Evolutionary conservation across 176 grass and related monocot genomes (phyloP), one percentile per base, ranked within the genome.

Genomic region (Urochloa ruziziensis): DNA sequence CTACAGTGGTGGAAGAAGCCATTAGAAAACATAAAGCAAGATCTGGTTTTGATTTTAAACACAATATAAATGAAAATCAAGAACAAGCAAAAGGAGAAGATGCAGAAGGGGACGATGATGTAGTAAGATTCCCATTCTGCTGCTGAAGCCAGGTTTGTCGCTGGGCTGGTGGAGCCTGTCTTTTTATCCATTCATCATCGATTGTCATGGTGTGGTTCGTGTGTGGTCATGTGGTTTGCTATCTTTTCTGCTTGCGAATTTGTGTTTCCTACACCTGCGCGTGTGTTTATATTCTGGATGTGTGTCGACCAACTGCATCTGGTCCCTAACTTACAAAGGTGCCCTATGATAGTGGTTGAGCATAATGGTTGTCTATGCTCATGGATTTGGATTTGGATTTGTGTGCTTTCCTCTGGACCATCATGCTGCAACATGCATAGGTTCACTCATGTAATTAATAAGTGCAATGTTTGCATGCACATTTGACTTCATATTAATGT

Each of bases 391-490:
- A 72, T 2, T 17, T 44, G 40, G 7, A 73, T 4, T 10, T 47
- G 40, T 70, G 6, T 70, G 67, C 13, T 46, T 70, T 46, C 40
- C 24, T 16, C 40, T 73, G 15, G 7, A 17, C 62, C 33, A 19
- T 60, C 53, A 43, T 77, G 74, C 13, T 44, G 53, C 53, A 28
- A n/a, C n/a, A n/a, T n/a, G n/a, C n/a, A n/a, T n/a, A n/a, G 60
- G 54, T 42, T 48, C 47, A 34, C 59, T 34, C 42, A 24, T 79
- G 28, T 79, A 79, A 80, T 65, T n/a, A n/a, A n/a, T n/a, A 80
- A 66, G 61, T 80, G 43, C 46, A 3, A 66, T 25, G 44, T 32
- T 35, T 80, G 61, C 36, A 29, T 2, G 29, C 77, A 66, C 61
- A 80, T 52, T 33, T 33, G 27, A 52, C 6, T 73, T 73, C n/a